Conservation (phyloP, 768 basidiomycete genomes). For the Rhodocollybia butyracea region DNA sequence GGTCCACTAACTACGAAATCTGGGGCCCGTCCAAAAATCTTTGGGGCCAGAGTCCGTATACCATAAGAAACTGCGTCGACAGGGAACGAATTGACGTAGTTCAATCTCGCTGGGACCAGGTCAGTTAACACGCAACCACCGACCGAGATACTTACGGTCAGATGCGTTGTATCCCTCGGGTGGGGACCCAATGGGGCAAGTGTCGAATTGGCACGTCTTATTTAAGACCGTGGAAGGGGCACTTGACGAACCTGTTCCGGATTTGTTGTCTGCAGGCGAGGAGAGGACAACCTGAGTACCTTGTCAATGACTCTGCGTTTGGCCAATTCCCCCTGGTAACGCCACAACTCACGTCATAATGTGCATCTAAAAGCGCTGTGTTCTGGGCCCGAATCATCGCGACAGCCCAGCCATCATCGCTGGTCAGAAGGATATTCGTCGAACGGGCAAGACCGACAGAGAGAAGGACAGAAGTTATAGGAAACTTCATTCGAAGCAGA, state of each 20-base stretch:
- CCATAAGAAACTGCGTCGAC: constrained; percentile 36
- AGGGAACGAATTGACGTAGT: constrained; percentile 36
- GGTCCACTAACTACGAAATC: constrained; percentile 47
- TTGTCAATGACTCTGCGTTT: neutral
- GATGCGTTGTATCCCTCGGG: constrained; percentile 37
- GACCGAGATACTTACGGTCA: constrained; percentile 27
- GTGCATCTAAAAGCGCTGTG: constrained; percentile 32
- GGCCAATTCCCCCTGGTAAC: too few species aligned
- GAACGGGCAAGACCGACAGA: neutral
- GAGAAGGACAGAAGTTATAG: neutral
- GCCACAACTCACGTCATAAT: constrained; percentile 33
- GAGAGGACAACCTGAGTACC: constrained; percentile 38
- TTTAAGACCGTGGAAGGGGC: constrained; percentile 27
- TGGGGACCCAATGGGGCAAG: constrained; percentile 39
- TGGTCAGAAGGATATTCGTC: constrained; percentile 25
- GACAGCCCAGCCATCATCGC: constrained; percentile 43
- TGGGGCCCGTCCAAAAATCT: constrained; percentile 34
- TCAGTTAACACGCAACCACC: too few species aligned
- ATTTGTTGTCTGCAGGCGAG: constrained; percentile 42
- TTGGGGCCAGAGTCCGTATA: constrained; percentile 42
- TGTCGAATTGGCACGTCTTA: constrained; percentile 37
- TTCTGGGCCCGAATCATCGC: constrained; percentile 42
- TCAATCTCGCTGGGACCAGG: constrained; percentile 23
- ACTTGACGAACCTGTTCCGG: constrained; percentile 42
- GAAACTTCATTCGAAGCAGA: too few species aligned